Evolutionary conservation across 257 asterid species (phyloP).

Genomic region (Knoxia roxburghii): DNA sequence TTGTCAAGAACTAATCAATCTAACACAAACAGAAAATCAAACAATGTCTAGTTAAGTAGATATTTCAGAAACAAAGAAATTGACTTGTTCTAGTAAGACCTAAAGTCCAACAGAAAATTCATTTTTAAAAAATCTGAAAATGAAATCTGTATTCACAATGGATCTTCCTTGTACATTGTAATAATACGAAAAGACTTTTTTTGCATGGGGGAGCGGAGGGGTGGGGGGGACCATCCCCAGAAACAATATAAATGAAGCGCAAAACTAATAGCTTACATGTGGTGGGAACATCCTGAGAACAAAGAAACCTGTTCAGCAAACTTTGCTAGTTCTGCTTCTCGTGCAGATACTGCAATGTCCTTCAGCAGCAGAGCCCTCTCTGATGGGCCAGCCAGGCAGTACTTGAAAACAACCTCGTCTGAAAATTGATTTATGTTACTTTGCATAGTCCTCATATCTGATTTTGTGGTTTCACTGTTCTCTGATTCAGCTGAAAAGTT

Average conservation of each 20-base stretch:
- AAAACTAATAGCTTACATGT: constrained; percentile 40
- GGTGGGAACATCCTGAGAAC: constrained; percentile 85
- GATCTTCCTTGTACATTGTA: background rate
- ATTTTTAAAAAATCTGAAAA: background rate
- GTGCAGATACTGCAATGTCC: constrained; percentile 58
- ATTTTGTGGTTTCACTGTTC: constrained; percentile 52
- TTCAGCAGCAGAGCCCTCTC: constrained; percentile 77
- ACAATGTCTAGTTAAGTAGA: background rate
- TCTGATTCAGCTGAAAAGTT: constrained; percentile 51
- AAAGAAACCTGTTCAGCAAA: constrained; percentile 70
- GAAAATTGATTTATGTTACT: constrained; percentile 42
- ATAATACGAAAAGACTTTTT: too few relatives aligned
- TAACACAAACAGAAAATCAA: background rate
- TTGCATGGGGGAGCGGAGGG: background rate
- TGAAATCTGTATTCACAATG: background rate
- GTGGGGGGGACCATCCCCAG: too few relatives aligned
- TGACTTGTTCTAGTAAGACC: background rate
- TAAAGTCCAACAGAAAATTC: background rate
- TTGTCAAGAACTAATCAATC: background rate
- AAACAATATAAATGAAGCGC: background rate
- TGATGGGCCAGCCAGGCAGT: constrained; percentile 66
- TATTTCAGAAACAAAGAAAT: background rate
- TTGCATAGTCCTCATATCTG: constrained; percentile 33
- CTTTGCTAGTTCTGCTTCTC: constrained; percentile 51
- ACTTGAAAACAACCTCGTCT: constrained; percentile 69